phyloP scores from a whole-genome alignment of 2,329 filamentous ascomycete genomes.

The Dothidotthia symphoricarpi region DNA sequence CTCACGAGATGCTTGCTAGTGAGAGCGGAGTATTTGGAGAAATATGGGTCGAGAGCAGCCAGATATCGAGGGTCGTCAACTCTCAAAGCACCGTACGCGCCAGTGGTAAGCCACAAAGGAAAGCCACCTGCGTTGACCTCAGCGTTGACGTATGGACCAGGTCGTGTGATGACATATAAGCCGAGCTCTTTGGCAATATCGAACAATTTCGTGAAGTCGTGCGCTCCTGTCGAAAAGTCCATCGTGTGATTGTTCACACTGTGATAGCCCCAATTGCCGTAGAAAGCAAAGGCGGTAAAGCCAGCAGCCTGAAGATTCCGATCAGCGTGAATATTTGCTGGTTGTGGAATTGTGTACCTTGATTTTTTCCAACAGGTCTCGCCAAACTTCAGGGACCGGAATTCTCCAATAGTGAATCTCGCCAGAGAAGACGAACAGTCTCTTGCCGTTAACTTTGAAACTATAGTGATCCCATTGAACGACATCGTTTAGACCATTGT shows the following conservation, averaged over 20 bases:
- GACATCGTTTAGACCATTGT: conserved; percentile 49
- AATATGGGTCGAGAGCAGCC: conserved; percentile 56
- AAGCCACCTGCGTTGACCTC: conserved; percentile 63
- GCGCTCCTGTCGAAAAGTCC: conserved; percentile 55
- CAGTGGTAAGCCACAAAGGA: conserved; percentile 62
- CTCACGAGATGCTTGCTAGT: conserved; percentile 56
- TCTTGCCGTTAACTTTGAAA: conserved; percentile 52
- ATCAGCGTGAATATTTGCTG: too few relatives aligned
- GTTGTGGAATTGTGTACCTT: conserved; percentile 27
- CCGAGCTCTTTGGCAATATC: conserved; percentile 56
- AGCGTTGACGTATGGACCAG: conserved; percentile 63
- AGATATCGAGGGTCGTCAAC: conserved; percentile 56
- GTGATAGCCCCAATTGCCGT: conserved; percentile 52
- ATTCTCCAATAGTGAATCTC: conserved; percentile 56
- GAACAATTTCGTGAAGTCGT: conserved; percentile 54
- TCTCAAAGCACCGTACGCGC: conserved; percentile 55
- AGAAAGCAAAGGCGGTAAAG: conserved; percentile 51
- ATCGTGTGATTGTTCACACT: conserved; percentile 46
- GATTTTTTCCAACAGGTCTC: conserved; percentile 53
- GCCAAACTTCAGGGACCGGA: conserved; percentile 52
- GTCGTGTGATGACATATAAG: conserved; percentile 56
- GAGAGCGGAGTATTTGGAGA: conserved; percentile 51
- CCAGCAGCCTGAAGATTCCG: conserved; percentile 40
- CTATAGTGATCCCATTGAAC: conserved; percentile 58
- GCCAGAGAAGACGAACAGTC: conserved; percentile 54